Evolutionary conservation across 306 rosid species (phyloP), one percentile per base, ranked within the genome.

Genomic region (Clitoria ternatea): DNA sequence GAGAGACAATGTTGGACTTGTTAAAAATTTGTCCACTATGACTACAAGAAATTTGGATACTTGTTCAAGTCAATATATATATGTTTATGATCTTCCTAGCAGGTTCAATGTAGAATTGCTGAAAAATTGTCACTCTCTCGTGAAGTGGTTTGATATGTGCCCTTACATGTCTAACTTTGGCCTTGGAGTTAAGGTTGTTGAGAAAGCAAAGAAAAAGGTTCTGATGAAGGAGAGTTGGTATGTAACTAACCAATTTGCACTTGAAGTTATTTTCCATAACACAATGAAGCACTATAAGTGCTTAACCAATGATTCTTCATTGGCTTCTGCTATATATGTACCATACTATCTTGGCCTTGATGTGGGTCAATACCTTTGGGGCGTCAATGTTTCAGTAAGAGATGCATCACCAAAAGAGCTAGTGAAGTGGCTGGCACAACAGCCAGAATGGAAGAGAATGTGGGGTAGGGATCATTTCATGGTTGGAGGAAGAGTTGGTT

Each of bases 271-370:
- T 26, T 89, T 89, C 35, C 92, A 86, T 42, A 79, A 79, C 82
- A 78, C 42, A 27, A 86, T 86, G 88, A 85, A 81, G 85, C 47
- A 81, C 23, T 83, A 85, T 66, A 66, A 48, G 70, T 89, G 96
- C 76, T 69, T 86, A 66, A 89, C 92, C 53, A 82, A 83, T 29
- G 75, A 89, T 33, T 84, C 88, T 1, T 72, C 90, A 7, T 19
- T 64, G 69, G 90, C 92, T 29, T 82, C 90, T 6, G 90, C 92
- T n/a, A 15, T 83, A 5, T 85, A 42, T 79, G 87, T 88, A 3
- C 87, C 93, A 2, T 83, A 79, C 53, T 88, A 88, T 72, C 47
- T 84, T 37, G 90, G 93, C 53, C 79, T 85, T 76, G 88, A 85
- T 72, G 75, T 77, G 15, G 83, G 87, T 36, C 74, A 36, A 33